Evolutionary conservation across 2,329 filamentous ascomycete species (phyloP), one percentile per base, ranked within the genome.

Genomic region (Sclerotinia glacialis): DNA sequence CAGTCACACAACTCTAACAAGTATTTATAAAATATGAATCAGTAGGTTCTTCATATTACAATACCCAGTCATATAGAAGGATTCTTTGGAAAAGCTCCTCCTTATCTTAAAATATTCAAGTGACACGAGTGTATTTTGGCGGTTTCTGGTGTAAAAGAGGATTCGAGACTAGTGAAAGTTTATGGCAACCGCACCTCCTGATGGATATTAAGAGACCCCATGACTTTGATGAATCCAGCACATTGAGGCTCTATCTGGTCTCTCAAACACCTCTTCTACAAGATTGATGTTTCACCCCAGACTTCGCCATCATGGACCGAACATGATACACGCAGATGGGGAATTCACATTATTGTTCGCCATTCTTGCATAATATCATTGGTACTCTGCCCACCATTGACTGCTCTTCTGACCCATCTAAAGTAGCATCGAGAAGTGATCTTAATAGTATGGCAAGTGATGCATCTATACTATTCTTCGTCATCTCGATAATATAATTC

Each of bases 41-140:
- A 7, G 16, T 7, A 7, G 1, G 34, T 23, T 3, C 5, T 37
- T 26, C 21, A 16, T 12, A 4, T 7, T 49, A 5, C 2, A 21
- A 0, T 7, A 26, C 23, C 18, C 0, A 37, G 26, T 18, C 12
- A 12, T 2, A n/a, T 3, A 3, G 3, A 21, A 37, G n/a, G 0
- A 8, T 21, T 21, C 23, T 28, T 5, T 49, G 4, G 9, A 26
- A 23, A 23, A 8, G 8, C 14, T 8, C 37, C 18, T 37, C 1
- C 11, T 49, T 47, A 8, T 5, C 18, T 47, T 21, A 40, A 1
- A 26, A 49, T 26, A 37, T 40, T 26, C 28, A 60, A 49, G 58
- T 60, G 58, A 60, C 5, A 37, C 1, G 21, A 4, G 58, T 34
- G 44, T 23, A 18, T 26, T 23, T 49, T 26, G n/a, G n/a, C 21